These are phyloP conservation scores for Colletotrichum lupini DNA, from an alignment of 2,329 filamentous ascomycete species.

Conservation along the genomic window DNA sequence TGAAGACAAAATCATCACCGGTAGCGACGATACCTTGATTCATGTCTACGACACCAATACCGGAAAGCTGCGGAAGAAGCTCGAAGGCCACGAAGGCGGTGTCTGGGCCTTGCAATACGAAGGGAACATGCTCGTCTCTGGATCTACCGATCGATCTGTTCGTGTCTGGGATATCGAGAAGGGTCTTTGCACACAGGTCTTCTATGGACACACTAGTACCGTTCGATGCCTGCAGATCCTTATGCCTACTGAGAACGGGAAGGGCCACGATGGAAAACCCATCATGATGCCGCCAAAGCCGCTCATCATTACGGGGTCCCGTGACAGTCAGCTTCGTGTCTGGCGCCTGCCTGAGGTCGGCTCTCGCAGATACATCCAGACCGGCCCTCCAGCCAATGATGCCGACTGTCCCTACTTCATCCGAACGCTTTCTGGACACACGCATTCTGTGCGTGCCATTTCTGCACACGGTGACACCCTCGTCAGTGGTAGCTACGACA, in stretches of 20 bases:
- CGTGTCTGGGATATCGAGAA: conserved; percentile 99
- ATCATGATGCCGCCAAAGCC: conserved; percentile 95
- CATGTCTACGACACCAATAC: conserved; percentile 98
- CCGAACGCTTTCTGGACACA: conserved; percentile 85
- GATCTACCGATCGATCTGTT: conserved; percentile 96
- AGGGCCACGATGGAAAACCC: conserved; percentile 74
- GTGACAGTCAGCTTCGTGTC: conserved; percentile 92
- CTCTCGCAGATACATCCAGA: conserved; percentile 82
- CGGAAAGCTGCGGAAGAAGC: conserved; percentile 82
- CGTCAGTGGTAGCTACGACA: conserved; percentile 98
- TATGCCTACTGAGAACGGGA: conserved; percentile 83
- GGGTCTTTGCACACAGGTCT: conserved; percentile 92
- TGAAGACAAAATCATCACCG: conserved; percentile 96
- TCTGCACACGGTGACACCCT: conserved; percentile 94
- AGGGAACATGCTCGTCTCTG: conserved; percentile 93
- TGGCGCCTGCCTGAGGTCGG: conserved; percentile 91
- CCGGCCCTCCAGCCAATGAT: conserved; percentile 77
- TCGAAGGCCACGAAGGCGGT: conserved; percentile 94
- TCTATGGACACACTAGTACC: conserved; percentile 97
- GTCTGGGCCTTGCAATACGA: conserved; percentile 98
- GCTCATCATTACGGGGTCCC: conserved; percentile 95
- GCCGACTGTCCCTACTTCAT: conserved; percentile 95
- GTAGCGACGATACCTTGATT: conserved; percentile 96
- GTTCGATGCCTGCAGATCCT: conserved; percentile 96
- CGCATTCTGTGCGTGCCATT: conserved; percentile 94